Evolutionary conservation across 331 rosid species (phyloP), one percentile per base, ranked within the genome.

Genomic region (Pyracantha coccinea): DNA sequence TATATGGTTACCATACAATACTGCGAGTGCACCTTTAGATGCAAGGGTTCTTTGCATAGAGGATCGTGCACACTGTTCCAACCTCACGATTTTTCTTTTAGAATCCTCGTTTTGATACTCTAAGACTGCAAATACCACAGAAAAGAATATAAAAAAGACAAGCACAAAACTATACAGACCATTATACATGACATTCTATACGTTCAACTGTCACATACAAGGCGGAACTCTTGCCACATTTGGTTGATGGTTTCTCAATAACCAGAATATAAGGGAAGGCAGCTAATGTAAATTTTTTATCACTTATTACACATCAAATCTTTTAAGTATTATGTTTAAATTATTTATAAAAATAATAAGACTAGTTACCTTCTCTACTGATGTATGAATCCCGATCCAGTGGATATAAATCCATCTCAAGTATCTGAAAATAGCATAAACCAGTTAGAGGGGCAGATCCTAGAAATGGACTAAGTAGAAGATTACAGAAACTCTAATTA

Each of bases 361-460:
- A 74, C 47, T 62, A 71, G 62, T 85, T 88, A 92, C 98, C 98
- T 90, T 83, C 89, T 72, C 75, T 79, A 41, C 66, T 82, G 75
- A 85, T 68, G 76, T 64, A 50, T 33, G 81, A 38, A 41, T 90
- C 95, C 71, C 86, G 84, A 77, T 86, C 91, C 33, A 38, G 62
- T 38, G 98, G 93, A 80, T 75, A 77, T 76, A 92, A 87, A 83
- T 92, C 98, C 98, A 92, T 92, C 78, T 85, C 91, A 65, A 92
- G 94, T 84, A 92, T 90, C 98, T 92, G 88, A 57, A 78, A 81
- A 72, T 75, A 75, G 76, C 65, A 78, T 31, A 75, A 66, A 69
- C 4, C 74, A 71, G 54, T 68, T 41, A 35, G 65, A 72, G 82
- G 72, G 71, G 66, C 17, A 71, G 53, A 78, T 74, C 24, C 65